Conservation (phyloP, 2,329 filamentous ascomycete species). For the Pleoardoris graminearum region DNA sequence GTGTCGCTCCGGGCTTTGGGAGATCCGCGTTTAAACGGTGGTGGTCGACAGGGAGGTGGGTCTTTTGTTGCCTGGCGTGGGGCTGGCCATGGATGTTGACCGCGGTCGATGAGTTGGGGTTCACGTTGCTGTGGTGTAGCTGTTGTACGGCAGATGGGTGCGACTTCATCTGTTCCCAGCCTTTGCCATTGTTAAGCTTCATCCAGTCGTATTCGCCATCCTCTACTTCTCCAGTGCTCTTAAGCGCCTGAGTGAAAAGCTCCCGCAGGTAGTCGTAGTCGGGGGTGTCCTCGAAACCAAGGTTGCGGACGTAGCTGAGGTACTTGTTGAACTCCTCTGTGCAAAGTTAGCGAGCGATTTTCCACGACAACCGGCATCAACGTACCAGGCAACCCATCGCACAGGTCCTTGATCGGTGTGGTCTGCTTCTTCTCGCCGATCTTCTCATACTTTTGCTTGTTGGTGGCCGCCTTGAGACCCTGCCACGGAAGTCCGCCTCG, state of each 20-base stretch:
- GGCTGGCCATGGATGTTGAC: slow-evolving; percentile 74
- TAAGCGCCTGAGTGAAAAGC: slow-evolving; percentile 92
- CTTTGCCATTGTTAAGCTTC: slow-evolving; percentile 93
- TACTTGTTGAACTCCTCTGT: slow-evolving; percentile 96
- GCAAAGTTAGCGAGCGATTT: slow-evolving; percentile 31
- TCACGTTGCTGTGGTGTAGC: slow-evolving; percentile 75
- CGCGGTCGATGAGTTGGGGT: slow-evolving; percentile 82
- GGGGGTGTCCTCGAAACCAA: slow-evolving; percentile 96
- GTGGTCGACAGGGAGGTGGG: slow-evolving; percentile 49
- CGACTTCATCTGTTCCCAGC: slow-evolving; percentile 80
- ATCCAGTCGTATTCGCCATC: slow-evolving; percentile 99
- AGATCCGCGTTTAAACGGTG: slow-evolving; percentile 54
- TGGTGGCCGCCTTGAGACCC: slow-evolving; percentile 69
- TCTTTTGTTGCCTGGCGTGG: slow-evolving; percentile 61
- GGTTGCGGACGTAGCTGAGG: slow-evolving; percentile 92
- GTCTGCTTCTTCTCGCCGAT: slow-evolving; percentile 99
- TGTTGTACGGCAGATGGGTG: slow-evolving; percentile 70
- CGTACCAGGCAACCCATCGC: slow-evolving; percentile 84
- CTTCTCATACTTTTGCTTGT: slow-evolving; percentile 99
- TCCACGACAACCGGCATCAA: slow-evolving; percentile 8
- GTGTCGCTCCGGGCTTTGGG: slow-evolving; percentile 65
- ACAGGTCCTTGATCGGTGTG: slow-evolving; percentile 93
- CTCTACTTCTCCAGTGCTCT: slow-evolving; percentile 91
- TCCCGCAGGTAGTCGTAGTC: slow-evolving; percentile 98
- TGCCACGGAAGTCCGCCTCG: slow-evolving; percentile 69